Evolutionary conservation across 495 filamentous ascomycete genomes (phyloP), one percentile per base, ranked within the genome.

Genomic region (Tirmania nivea): DNA sequence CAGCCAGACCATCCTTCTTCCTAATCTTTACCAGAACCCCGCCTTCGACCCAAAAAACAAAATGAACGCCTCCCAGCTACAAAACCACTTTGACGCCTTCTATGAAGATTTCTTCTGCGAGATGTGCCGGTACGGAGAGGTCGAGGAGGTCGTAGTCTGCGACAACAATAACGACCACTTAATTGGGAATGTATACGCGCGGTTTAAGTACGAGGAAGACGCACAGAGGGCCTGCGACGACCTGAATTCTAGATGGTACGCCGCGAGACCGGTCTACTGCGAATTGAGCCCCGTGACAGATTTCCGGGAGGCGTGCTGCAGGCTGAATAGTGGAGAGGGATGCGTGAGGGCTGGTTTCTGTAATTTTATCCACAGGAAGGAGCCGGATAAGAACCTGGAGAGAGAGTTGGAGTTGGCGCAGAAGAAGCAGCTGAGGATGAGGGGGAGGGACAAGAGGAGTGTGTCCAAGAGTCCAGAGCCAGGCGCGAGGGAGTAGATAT

Each of bases 91-190:
- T 65, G 92, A 97, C 70, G 89, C 90, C 60, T 97, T 97, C 72
- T 97, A 97, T 73, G 90, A 97, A 71, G 90, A 97, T 68, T 81
- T 97, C 59, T 97, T 90, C 86, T 94, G 89, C 73, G 90, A 97
- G 75, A 84, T 97, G 81, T 89, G 84, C 79, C 81, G 84, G 69
- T 89, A 87, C 66, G 85, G 85, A 51, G 85, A 92, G 71, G 69
- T 87, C 11, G 85, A 92, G 70, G 85, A 92, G 67, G 74, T 92
- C 34, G 85, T 92, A 9, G 83, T 89, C 3, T 92, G 85, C 66
- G 85, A 90, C 69, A 89, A 92, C 67, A 96, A 94, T 69, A 95
- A 94, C 72, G 89, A 95, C 66, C 88, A 97, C 71, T 74, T 97
- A 11, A 95, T 97, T 68, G 90, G 90, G 65, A 97, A 97, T 70